These are phyloP conservation scores for Hypoxylon fragiforme DNA, from an alignment of 495 filamentous ascomycete genomes.

Conservation along the genomic window DNA sequence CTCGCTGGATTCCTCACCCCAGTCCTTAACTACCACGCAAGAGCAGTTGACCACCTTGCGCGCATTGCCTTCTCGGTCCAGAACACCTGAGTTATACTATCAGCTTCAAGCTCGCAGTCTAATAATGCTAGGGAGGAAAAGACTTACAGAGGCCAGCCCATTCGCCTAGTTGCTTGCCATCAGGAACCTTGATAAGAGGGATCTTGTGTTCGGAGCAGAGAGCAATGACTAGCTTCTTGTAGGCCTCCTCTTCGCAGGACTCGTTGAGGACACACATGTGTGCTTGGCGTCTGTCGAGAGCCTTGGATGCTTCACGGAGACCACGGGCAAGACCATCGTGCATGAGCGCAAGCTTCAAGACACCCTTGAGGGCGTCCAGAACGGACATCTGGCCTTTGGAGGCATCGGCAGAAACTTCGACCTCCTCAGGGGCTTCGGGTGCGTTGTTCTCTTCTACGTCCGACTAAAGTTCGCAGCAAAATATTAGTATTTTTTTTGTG, in stretches of 20 bases:
- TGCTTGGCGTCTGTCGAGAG: constrained; percentile 94
- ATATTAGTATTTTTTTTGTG: constrained; percentile 3
- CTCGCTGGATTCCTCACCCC: constrained; percentile 99
- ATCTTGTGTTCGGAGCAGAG: constrained; percentile 99
- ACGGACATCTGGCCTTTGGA: constrained; percentile 94
- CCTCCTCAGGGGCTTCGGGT: constrained; percentile 79
- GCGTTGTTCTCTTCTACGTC: constrained; percentile 78
- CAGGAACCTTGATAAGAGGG: constrained; percentile 98
- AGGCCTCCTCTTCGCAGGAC: constrained; percentile 98
- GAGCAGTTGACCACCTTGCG: constrained; percentile 99
- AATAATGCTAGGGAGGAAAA: background rate
- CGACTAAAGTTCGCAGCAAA: constrained; percentile 47
- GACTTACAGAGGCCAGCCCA: constrained; percentile 99
- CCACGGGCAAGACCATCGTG: constrained; percentile 98
- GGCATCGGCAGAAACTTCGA: constrained; percentile 88
- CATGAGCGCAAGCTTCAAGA: constrained; percentile 97
- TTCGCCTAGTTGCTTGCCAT: constrained; percentile 99
- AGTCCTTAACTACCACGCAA: constrained; percentile 97
- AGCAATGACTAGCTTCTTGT: constrained; percentile 99
- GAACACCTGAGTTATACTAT: constrained; percentile 66
- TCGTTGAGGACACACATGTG: constrained; percentile 99
- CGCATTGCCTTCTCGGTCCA: constrained; percentile 98
- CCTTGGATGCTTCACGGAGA: constrained; percentile 96
- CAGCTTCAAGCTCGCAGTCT: constrained; percentile 7
- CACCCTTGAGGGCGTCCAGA: constrained; percentile 95